Base-by-base conservation (phyloP, 441 rosid species). In the Pelargonium cotyledonis region DNA sequence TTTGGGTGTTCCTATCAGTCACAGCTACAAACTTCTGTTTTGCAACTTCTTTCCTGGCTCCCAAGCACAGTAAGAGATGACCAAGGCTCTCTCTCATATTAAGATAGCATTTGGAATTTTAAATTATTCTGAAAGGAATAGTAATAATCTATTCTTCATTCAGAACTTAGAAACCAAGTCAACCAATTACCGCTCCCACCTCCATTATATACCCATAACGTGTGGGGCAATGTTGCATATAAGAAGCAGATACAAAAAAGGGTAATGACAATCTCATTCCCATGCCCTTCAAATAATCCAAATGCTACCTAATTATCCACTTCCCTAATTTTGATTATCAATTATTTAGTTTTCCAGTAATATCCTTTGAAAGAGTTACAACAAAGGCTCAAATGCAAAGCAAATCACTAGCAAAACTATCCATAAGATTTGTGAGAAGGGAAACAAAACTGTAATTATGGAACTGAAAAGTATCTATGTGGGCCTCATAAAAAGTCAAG, bases 281-380 rank as follows among this genome's bases (percentile, higher is more conserved):
- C 16, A 10, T 16, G 8, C 23, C 26, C 62, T 16, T 55, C 26
- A 55, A 23, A 55, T 55, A 55, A 55, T 55, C 62, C 26, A 55
- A 55, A 55, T 55, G 26, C 62, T 18, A 55, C 26, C 62, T 16
- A 55, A 55, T 6, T 16, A 23, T 15, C 62, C 4, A 16, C 62
- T 55, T 55, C 15, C 62, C 18, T n/a, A 16, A 55, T 15, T 35
- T 55, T 55, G 8, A 16, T 55, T 16, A 15, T 55, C 62, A 16
- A 55, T 7, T n/a, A 16, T 55, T 55, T 55, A 55, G 62, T 55
- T 55, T 55, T 35, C 40, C 62, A 55, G 62, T 55, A 55, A 55
- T 55, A 16, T 55, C 62, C 26, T 18, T 55, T 55, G 26, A 55
- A 18, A 11, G 8, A 1, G 29, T 6, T 55, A 55, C 10, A 16